Evolutionary conservation across 768 basidiomycete genomes (phyloP).

Genomic region (Termitomyces sp.): DNA sequence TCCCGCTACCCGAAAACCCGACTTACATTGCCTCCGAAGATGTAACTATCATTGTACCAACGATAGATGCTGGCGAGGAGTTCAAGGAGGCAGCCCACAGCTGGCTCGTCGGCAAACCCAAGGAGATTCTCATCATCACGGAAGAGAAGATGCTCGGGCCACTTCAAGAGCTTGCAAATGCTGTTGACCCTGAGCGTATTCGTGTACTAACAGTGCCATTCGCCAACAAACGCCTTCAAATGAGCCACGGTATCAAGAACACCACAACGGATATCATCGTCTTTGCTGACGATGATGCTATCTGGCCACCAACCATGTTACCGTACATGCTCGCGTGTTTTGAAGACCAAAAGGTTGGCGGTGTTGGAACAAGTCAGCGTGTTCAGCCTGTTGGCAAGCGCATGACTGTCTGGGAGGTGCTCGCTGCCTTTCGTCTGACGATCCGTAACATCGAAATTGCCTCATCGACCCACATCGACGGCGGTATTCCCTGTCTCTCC

Average conservation of each 20-base stretch:
- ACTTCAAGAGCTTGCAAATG: slow-evolving; percentile 83
- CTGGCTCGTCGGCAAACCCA: slow-evolving; percentile 91
- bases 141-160: slow-evolving; percentile 91
- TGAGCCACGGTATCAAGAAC: slow-evolving; percentile 90
- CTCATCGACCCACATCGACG: slow-evolving; percentile 88
- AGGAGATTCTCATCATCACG: slow-evolving; percentile 66
- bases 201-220: slow-evolving; percentile 88
- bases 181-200: slow-evolving; percentile 81
- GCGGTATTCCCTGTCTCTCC: slow-evolving; percentile 87
- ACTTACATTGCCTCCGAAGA: slow-evolving; percentile 89
- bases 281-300: slow-evolving; percentile 93
- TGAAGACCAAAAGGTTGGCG: slow-evolving; percentile 91
- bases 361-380: slow-evolving; percentile 87
- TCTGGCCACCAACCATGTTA: slow-evolving; percentile 92
- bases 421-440: slow-evolving; percentile 88
- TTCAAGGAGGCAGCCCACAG: slow-evolving; percentile 91
- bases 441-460: slow-evolving; percentile 95
- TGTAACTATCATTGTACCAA: slow-evolving; percentile 95
- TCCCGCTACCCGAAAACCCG: slow-evolving; percentile 85
- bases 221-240: slow-evolving; percentile 92
- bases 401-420: slow-evolving; percentile 95
- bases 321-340: slow-evolving; percentile 89
- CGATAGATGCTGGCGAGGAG: slow-evolving; percentile 94
- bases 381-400: slow-evolving; percentile 73
- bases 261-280: slow-evolving; percentile 91